Conservation (phyloP, 192 early-diverging fungal species). For the Dissophora ornata region DNA sequence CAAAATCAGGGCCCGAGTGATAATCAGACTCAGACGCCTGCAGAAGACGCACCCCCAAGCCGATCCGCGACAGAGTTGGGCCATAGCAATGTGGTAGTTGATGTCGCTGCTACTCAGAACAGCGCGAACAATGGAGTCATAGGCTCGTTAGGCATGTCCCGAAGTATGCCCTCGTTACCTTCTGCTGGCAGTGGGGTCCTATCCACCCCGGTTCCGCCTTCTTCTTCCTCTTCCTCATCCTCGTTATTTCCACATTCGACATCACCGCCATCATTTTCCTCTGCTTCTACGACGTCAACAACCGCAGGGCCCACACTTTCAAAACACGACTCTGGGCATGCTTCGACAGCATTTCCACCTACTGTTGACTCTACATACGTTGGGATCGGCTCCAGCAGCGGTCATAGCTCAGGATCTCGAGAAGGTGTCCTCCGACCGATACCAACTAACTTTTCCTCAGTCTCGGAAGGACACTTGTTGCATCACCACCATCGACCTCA, state of each 20-base stretch:
- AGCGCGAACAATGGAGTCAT: neutral
- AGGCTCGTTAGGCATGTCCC: neutral
- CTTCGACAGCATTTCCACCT: slow-evolving; percentile 4
- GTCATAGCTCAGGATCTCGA: neutral
- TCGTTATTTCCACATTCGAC: neutral
- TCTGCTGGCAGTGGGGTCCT: neutral
- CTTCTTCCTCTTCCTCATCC: neutral
- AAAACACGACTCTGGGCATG: slow-evolving; percentile 10
- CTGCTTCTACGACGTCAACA: neutral
- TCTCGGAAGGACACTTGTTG: neutral
- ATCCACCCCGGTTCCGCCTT: neutral
- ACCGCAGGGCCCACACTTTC: neutral
- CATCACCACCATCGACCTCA: neutral
- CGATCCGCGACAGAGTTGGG: neutral
- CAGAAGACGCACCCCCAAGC: neutral
- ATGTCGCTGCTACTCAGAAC: too few species aligned
- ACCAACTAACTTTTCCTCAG: neutral
- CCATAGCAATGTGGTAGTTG: too few species aligned
- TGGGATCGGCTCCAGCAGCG: neutral
- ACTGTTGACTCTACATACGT: neutral
- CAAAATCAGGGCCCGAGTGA: neutral
- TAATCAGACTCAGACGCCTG: neutral
- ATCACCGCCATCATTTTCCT: neutral
- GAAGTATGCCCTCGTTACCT: neutral
- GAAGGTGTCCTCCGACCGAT: too few species aligned